phyloP scores from a whole-genome alignment of 2,329 filamentous ascomycete genomes.

The Fusarium continuum region DNA sequence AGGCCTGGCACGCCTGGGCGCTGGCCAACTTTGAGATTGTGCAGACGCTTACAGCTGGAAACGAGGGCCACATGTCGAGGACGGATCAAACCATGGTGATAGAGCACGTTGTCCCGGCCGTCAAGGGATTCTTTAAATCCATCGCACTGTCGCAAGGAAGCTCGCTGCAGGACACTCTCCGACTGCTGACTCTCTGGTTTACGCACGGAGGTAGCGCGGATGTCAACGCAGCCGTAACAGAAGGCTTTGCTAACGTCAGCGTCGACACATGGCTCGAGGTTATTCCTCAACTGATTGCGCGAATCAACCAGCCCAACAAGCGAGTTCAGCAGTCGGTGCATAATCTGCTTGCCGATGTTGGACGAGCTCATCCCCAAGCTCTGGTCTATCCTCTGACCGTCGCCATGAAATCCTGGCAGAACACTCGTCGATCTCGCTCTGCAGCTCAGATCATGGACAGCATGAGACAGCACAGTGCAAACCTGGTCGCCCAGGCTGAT shows the following conservation, averaged over 20 bases:
- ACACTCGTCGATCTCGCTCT: constrained; percentile 83
- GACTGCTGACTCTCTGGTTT: constrained; percentile 95
- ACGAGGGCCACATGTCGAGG: constrained; percentile 60
- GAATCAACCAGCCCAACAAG: constrained; percentile 94
- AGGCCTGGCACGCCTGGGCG: constrained; percentile 99
- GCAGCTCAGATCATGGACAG: constrained; percentile 96
- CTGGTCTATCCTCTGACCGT: constrained; percentile 97
- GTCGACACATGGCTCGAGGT: constrained; percentile 99
- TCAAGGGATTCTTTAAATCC: constrained; percentile 96
- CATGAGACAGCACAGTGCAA: constrained; percentile 93
- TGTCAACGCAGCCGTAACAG: constrained; percentile 86
- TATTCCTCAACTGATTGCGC: constrained; percentile 94
- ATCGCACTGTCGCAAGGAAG: constrained; percentile 92
- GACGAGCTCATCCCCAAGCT: constrained; percentile 92
- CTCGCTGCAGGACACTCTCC: constrained; percentile 93
- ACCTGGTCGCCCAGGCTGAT: constrained; percentile 93
- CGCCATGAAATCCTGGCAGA: constrained; percentile 92
- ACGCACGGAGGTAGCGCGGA: constrained; percentile 88
- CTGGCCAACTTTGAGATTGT: constrained; percentile 98
- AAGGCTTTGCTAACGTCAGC: constrained; percentile 90
- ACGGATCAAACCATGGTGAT: constrained; percentile 73
- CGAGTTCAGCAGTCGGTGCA: constrained; percentile 91
- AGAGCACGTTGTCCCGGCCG: constrained; percentile 92
- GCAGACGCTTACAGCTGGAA: constrained; percentile 76
- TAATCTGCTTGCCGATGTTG: constrained; percentile 89